These are phyloP conservation scores for Fusarium metavorans DNA, from an alignment of 2,329 filamentous ascomycete genomes.

Conservation along the genomic window DNA sequence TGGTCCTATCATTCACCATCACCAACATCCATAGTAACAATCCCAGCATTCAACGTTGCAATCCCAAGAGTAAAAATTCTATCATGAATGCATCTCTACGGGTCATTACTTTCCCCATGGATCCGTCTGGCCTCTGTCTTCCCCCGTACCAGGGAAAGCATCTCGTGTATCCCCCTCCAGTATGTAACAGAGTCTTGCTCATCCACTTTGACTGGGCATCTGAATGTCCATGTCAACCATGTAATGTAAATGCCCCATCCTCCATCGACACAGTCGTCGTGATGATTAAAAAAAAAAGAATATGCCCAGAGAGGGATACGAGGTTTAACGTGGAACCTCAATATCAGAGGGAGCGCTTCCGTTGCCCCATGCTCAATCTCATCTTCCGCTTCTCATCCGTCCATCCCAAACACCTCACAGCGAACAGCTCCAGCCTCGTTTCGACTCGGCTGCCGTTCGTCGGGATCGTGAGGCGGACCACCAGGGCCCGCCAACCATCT, in stretches of 20 bases:
- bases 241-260: background rate
- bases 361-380: background rate
- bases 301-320: background rate
- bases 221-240: background rate
- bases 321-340: background rate
- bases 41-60: background rate
- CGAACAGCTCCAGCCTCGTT: constrained; percentile 40
- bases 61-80: background rate
- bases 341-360: background rate
- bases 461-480: constrained; percentile 33
- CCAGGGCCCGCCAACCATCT: constrained; percentile 31
- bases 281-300: background rate
- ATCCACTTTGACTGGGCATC: background rate
- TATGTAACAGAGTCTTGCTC: background rate
- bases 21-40: background rate
- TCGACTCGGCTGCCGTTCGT: constrained; percentile 17
- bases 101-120: background rate
- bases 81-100: background rate
- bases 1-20: background rate
- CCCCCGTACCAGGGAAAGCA: background rate
- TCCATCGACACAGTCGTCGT: background rate
- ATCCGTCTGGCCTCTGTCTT: background rate
- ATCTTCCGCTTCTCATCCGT: background rate
- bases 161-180: background rate
- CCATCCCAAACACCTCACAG: constrained; percentile 25